Conservation (phyloP, 208 protist species). For the Trypanosomatidae sp. region DNA sequence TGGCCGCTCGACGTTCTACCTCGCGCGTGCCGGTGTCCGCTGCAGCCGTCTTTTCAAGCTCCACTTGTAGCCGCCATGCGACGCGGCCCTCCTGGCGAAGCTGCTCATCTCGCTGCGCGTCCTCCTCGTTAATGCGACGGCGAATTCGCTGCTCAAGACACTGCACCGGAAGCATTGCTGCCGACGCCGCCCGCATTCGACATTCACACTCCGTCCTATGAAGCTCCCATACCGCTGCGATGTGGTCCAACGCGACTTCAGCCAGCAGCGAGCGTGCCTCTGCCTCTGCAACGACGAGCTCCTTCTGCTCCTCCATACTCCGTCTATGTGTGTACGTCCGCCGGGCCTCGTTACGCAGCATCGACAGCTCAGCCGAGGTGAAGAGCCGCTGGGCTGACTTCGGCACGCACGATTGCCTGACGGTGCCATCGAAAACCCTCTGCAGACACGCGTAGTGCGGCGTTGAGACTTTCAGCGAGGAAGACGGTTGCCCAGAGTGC, state of each 20-base stretch:
- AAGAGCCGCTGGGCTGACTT: conserved; percentile 17
- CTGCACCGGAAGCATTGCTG: conserved; percentile 14
- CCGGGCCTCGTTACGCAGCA: conserved; percentile 19
- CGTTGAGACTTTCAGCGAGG: background rate
- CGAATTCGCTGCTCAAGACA: conserved; percentile 27
- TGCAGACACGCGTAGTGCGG: conserved; percentile 6
- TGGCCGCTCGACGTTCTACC: conserved; percentile 20
- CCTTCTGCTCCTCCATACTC: conserved; percentile 14
- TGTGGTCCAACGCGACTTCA: conserved; percentile 7
- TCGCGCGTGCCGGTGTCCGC: background rate
- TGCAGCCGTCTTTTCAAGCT: background rate
- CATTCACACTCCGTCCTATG: conserved; percentile 3
- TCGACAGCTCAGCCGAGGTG: conserved; percentile 11
- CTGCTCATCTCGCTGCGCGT: conserved; percentile 15
- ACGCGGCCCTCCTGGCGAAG: conserved; percentile 45
- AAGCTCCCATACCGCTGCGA: conserved; percentile 2
- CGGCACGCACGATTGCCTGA: background rate
- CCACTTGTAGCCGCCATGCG: conserved; percentile 52
- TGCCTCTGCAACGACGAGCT: conserved; percentile 12
- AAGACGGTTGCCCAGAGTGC: background rate
- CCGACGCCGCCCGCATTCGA: conserved; percentile 10
- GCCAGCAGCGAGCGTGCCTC: conserved; percentile 14
- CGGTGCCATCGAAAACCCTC: background rate
- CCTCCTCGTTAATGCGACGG: conserved; percentile 14
- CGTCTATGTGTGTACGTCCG: conserved; percentile 7